Conservation (phyloP, 805 yeast genomes). For the Hanseniaspora guilliermondii region DNA sequence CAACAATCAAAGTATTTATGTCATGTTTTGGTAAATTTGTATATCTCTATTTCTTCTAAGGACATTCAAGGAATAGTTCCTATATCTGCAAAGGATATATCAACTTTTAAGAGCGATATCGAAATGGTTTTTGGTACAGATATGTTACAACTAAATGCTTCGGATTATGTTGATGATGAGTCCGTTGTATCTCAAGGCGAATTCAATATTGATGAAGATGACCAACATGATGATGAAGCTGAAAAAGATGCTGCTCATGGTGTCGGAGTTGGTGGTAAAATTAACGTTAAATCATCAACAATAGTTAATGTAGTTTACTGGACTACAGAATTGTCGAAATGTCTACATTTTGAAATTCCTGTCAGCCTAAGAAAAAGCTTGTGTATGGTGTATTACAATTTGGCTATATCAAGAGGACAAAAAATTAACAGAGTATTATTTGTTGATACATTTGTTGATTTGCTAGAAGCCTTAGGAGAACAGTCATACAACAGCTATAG, state of each 20-base stretch:
- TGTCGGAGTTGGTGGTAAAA: constrained; percentile 39
- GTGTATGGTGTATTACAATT: constrained; percentile 56
- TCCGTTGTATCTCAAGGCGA: constrained; percentile 33
- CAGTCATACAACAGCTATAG: constrained; percentile 26
- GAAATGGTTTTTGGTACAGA: constrained; percentile 45
- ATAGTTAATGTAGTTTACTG: constrained; percentile 67
- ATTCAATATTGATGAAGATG: constrained; percentile 25
- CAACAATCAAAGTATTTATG: constrained; percentile 65
- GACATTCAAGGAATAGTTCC: constrained; percentile 62
- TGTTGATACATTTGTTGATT: constrained; percentile 42
- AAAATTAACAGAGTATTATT: constrained; percentile 46
- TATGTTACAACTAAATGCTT: constrained; percentile 28
- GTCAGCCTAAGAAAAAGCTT: constrained; percentile 45
- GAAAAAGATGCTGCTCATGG: constrained; percentile 29
- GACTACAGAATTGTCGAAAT: constrained; percentile 72
- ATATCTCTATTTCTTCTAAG: constrained; percentile 60
- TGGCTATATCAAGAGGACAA: constrained; percentile 65
- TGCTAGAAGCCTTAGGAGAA: constrained; percentile 36
- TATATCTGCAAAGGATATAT: constrained; percentile 56
- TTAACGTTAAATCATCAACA: constrained; percentile 55
- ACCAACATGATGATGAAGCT: constrained; percentile 21
- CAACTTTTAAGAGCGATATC: constrained; percentile 31
- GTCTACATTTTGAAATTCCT: constrained; percentile 70
- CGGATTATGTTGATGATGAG: constrained; percentile 27
- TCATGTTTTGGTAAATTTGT: constrained; percentile 68